Evolutionary conservation across 1,284 basidiomycete species (phyloP), one percentile per base, ranked within the genome.

Genomic region (Rhodofomes roseus): DNA sequence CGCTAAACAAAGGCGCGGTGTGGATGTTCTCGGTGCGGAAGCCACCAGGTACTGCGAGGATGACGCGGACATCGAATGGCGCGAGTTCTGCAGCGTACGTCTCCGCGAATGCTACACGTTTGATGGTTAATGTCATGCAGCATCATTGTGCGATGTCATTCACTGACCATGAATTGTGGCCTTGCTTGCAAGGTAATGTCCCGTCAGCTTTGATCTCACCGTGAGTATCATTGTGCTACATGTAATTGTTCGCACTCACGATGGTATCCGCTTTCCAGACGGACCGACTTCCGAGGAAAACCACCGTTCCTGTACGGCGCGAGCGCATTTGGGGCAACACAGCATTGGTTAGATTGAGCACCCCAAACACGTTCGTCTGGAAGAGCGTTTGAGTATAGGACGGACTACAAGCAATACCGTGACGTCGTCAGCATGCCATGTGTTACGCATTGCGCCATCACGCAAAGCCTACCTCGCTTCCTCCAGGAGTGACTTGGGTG

Each of bases 261-360:
- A 77, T 74, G 22, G 71, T 60, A 41, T 84, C 81, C 57, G 58
- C 70, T 60, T 55, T 72, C 69, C 73, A 76, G 1, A 69, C 71
- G 5, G 70, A 70, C 20, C 75, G 68, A 55, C 74, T 75, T 16
- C 74, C 74, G 7, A 75, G 58, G 46, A 73, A 64, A 18, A 76
- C 68, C 14, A 76, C 51, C 1, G 70, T 73, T 9, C 76, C 74
- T 11, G 63, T 60, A 39, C 65, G 66, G 22, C 67, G 65, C 16
- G 57, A 64, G 22, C 75, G 65, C 70, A 77, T 65, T 58, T 70
- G 68, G 11, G 74, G 73, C 14, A 76, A 66, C 41, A 74, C 65
- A 48, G 72, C 70, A 63, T 74, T 73, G 2, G 71, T 74, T 16
- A 72, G 70, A 60, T 75, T 72, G 48, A 73, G 59, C 12, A 71